phyloP scores from a whole-genome alignment of 352 stramenopile species.

The Globisporangium spinosum region DNA sequence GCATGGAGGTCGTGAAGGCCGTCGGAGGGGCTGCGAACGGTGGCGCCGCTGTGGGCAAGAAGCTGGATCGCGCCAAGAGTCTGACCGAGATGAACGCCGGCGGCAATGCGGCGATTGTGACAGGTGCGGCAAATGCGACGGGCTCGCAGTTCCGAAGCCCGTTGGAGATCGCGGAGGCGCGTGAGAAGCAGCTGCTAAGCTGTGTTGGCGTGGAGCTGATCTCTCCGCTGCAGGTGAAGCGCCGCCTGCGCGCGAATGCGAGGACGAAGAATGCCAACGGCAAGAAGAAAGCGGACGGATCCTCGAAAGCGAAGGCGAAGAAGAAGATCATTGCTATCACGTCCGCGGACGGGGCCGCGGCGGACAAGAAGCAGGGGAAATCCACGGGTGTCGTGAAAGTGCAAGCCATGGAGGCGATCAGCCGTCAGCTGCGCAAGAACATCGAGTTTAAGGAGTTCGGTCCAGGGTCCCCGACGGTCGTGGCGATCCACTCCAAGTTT shows the following conservation, averaged over 20 bases:
- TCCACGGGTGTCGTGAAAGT: slow-evolving; percentile 84
- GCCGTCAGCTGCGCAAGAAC: slow-evolving; percentile 88
- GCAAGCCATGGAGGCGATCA: slow-evolving; percentile 88
- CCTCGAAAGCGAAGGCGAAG: slow-evolving; percentile 37
- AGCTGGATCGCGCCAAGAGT: slow-evolving; percentile 39
- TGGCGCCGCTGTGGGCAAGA: slow-evolving; percentile 11
- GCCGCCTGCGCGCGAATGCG: slow-evolving; percentile 58
- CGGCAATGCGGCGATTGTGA: slow-evolving; percentile 18
- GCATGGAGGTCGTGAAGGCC: slow-evolving; percentile 55
- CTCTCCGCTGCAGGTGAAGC: slow-evolving; percentile 80
- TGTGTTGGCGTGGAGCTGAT: slow-evolving; percentile 81
- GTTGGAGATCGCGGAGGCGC: slow-evolving; percentile 74
- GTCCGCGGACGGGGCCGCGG: slow-evolving; percentile 24
- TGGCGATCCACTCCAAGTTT: slow-evolving; percentile 96
- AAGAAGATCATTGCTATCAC: slow-evolving; percentile 36
- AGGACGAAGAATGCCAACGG: slow-evolving; percentile 52
- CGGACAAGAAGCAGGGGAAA: slow-evolving; percentile 37
- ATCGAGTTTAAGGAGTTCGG: slow-evolving; percentile 91
- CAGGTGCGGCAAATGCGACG: slow-evolving; percentile 17
- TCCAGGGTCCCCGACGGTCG: slow-evolving; percentile 87
- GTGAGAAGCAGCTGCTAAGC: slow-evolving; percentile 78
- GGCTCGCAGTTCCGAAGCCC: slow-evolving; percentile 44
- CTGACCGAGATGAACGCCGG: slow-evolving; percentile 33
- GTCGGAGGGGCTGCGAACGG: not conserved
- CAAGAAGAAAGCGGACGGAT: slow-evolving; percentile 25